Conservation (phyloP, 2,329 filamentous ascomycete species). For the Balansia obtecta region DNA sequence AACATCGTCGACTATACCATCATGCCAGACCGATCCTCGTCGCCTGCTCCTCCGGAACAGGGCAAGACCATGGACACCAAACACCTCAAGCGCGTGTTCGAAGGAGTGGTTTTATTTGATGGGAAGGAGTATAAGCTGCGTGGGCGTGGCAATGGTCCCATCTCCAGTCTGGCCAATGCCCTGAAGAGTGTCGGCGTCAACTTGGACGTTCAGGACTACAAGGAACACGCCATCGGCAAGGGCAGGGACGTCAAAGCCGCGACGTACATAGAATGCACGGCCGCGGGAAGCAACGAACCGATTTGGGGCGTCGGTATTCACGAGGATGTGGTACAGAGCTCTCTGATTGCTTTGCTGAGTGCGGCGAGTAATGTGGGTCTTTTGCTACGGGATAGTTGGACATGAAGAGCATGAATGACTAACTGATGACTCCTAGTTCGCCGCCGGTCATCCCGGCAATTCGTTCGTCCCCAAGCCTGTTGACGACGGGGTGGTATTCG, state of each 20-base stretch:
- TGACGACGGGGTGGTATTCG: slow-evolving; percentile 14
- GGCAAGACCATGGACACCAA: slow-evolving; percentile 66
- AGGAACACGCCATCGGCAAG: slow-evolving; percentile 82
- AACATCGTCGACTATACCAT: slow-evolving; percentile 86
- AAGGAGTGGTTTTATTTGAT: slow-evolving; percentile 74
- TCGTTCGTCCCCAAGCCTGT: slow-evolving; percentile 45
- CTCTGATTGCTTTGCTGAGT: slow-evolving; percentile 71
- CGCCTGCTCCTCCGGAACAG: slow-evolving; percentile 53
- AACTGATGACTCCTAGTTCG: slow-evolving; percentile 31
- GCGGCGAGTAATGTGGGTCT: slow-evolving; percentile 75
- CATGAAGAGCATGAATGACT: not conserved
- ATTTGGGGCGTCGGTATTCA: slow-evolving; percentile 66
- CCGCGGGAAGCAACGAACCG: slow-evolving; percentile 51
- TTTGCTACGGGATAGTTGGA: not conserved
- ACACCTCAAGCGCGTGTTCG: slow-evolving; percentile 70
- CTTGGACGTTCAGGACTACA: slow-evolving; percentile 87
- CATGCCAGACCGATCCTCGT: slow-evolving; percentile 65
- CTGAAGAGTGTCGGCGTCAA: slow-evolving; percentile 69
- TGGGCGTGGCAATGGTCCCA: slow-evolving; percentile 78
- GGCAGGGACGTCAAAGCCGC: slow-evolving; percentile 83
- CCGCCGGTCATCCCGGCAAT: slow-evolving; percentile 56
- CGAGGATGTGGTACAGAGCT: slow-evolving; percentile 62
- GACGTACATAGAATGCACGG: slow-evolving; percentile 83
- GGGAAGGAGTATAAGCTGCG: slow-evolving; percentile 65
- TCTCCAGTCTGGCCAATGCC: slow-evolving; percentile 77